phyloP scores from a whole-genome alignment of 2,329 filamentous ascomycete species.

The Fusarium setosum region DNA sequence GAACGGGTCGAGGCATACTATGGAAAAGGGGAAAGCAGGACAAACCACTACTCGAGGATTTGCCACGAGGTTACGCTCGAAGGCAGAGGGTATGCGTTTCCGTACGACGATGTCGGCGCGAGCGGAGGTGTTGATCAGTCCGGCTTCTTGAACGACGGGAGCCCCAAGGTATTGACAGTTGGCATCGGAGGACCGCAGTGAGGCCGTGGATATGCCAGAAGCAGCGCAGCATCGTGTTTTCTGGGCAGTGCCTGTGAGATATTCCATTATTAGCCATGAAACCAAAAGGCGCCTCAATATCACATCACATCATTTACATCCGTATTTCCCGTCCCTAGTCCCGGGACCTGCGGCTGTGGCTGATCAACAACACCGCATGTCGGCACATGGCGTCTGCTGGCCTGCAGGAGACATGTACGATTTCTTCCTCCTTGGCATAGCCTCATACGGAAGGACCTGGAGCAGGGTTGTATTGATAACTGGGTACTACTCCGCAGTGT shows the following conservation, averaged over 20 bases:
- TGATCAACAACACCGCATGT: background rate
- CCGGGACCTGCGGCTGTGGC: background rate
- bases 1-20: conserved; percentile 65
- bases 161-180: conserved; percentile 66
- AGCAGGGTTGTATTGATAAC: background rate
- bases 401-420: background rate
- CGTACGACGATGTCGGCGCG: conserved; percentile 76
- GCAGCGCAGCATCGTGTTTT: too few relatives aligned
- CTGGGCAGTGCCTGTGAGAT: too few relatives aligned
- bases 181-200: conserved; percentile 58
- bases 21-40: conserved; percentile 52
- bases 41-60: conserved; percentile 76
- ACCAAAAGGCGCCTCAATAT: too few relatives aligned
- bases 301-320: too few relatives aligned
- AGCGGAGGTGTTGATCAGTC: conserved; percentile 68
- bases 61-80: conserved; percentile 71
- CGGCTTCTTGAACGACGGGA: conserved; percentile 69
- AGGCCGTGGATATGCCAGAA: background rate
- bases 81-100: conserved; percentile 75
- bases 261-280: too few relatives aligned
- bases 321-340: background rate
- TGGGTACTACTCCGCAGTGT: background rate
- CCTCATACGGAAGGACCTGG: background rate
- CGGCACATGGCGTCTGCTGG: conserved; percentile 1
- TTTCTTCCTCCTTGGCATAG: background rate